phyloP scores from a whole-genome alignment of 2,329 filamentous ascomycete species.

The Thermomyces lanuginosus region DNA sequence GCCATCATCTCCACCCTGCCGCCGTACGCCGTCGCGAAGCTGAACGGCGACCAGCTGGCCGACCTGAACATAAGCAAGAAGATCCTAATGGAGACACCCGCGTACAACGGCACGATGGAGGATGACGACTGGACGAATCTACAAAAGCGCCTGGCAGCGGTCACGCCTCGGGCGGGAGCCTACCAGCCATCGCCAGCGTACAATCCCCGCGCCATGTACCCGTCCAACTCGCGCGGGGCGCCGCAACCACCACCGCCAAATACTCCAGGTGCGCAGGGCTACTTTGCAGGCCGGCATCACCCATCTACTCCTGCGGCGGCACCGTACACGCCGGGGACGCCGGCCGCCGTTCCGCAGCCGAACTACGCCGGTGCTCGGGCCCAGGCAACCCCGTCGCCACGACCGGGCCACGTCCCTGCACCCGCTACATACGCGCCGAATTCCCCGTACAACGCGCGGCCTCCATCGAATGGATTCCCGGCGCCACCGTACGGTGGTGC shows the following conservation, averaged over 20 bases:
- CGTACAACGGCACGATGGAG: slow-evolving; percentile 66
- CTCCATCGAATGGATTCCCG: too few species aligned
- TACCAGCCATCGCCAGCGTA: slow-evolving; percentile 17
- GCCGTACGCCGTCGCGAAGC: slow-evolving; percentile 69
- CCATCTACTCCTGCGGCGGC: slow-evolving; percentile 15
- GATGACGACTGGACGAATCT: slow-evolving; percentile 55
- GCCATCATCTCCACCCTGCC: slow-evolving; percentile 61
- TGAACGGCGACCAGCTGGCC: slow-evolving; percentile 72
- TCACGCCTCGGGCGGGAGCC: slow-evolving; percentile 14
- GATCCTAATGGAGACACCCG: slow-evolving; percentile 54
- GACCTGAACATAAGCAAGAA: slow-evolving; percentile 69
- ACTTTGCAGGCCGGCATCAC: slow-evolving; percentile 9
- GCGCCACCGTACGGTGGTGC: too few species aligned
- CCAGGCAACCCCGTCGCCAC: slow-evolving; percentile 20
- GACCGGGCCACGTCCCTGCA: slow-evolving; percentile 20
- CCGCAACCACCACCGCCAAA: background rate
- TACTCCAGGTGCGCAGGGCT: slow-evolving; percentile 2
- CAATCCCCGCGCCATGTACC: slow-evolving; percentile 20
- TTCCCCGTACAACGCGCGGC: too few species aligned
- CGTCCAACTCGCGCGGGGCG: slow-evolving; percentile 9
- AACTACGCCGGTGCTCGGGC: slow-evolving; percentile 17
- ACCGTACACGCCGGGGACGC: slow-evolving; percentile 20
- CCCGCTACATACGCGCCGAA: too few species aligned
- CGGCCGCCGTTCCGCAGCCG: slow-evolving; percentile 12
- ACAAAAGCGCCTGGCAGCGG: slow-evolving; percentile 22